Evolutionary conservation across 1,284 basidiomycete genomes (phyloP), one percentile per base, ranked within the genome.

Genomic region (Porogramme epimiltina): DNA sequence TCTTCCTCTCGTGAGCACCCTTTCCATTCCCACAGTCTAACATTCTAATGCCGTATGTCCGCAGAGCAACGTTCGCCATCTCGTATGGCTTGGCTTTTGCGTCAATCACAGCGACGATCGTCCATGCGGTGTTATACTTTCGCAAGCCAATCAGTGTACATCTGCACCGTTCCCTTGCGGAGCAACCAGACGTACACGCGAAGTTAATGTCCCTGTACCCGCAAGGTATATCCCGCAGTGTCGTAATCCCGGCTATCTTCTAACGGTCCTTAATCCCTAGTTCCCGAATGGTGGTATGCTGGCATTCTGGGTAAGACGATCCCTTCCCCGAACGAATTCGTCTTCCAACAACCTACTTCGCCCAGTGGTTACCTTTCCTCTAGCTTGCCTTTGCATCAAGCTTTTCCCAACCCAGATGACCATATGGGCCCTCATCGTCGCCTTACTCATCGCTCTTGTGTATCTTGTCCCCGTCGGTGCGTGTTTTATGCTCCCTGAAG

Each of bases 121-220:
- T 84, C 16, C 89, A 93, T 72, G 85, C 90, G 1, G 70, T 79
- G 3, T 76, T 95, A n/a, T 85, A 90, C 66, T 90, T 93, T 70
- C 85, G 88, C 56, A 84, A 82, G 57, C 81, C 84, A 38, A 87
- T 95, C 52, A 80, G 81, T 70, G 66, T 76, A 20, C 81, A 84
- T 44, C 78, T 84, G 22, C 69, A 85, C 31, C 73, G 80, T 24
- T 79, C 82, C 28, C 67, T 85, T 44, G 72, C 78, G 23, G 89
- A 92, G 63, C 85, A 89, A 58, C 87, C 90, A 4, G 93, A 95
- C 66, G 81, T 95, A n/a, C 93, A 95, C 67, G 83, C 83, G 8
- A 75, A 78, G 42, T 76, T 95, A 28, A 95, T 95, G 93, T 73
- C 81, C 9, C 73, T 75, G 36, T 95, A 95, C 69, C 80, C 77